A percentile compares a stretch with the other conserved stretches of the same genome.
phyloP scores from a whole-genome alignment of 352 stramenopile genomes.

The Phytophthora cryptogea region DNA sequence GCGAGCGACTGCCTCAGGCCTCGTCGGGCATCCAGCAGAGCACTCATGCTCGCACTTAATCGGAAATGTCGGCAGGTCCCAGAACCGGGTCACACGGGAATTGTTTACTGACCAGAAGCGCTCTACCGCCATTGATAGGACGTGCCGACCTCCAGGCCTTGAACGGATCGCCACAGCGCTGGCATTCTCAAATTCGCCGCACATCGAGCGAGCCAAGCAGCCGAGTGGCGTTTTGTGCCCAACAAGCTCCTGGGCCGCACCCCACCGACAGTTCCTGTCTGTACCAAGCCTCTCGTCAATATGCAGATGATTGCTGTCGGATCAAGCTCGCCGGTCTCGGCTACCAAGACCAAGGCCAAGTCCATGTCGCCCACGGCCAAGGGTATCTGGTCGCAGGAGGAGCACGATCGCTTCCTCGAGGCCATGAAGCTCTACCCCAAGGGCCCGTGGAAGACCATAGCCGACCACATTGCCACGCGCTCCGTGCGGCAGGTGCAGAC shows the following conservation, averaged over 20 bases:
- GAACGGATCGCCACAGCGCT: conserved; percentile 18
- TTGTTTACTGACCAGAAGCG: conserved; percentile 32
- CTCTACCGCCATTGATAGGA: conserved; percentile 27
- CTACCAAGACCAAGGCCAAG: conserved; percentile 19
- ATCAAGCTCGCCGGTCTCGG: conserved; percentile 30
- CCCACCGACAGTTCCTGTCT: neutral
- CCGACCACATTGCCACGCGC: conserved; percentile 70
- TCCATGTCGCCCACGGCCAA: conserved; percentile 42
- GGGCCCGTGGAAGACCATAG: conserved; percentile 75
- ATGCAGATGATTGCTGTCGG: conserved; percentile 34
- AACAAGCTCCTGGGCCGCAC: neutral
- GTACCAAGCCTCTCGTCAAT: conserved; percentile 1
- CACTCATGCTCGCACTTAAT: conserved; percentile 12
- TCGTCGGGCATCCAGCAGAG: too few species aligned
- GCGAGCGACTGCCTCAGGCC: too few species aligned
- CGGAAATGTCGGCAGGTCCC: conserved; percentile 29
- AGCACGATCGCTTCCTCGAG: conserved; percentile 75
- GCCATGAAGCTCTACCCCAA: conserved; percentile 72
- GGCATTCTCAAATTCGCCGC: conserved; percentile 39
- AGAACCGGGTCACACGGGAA: conserved; percentile 10
- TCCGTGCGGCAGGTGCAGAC: conserved; percentile 76
- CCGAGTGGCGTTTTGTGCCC: neutral
- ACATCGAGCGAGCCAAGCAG: conserved; percentile 14
- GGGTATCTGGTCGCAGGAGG: conserved; percentile 67
- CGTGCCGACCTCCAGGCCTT: conserved; percentile 27